phyloP scores from a whole-genome alignment of 2,329 filamentous ascomycete genomes.

The Ophiostoma angusticollis region DNA sequence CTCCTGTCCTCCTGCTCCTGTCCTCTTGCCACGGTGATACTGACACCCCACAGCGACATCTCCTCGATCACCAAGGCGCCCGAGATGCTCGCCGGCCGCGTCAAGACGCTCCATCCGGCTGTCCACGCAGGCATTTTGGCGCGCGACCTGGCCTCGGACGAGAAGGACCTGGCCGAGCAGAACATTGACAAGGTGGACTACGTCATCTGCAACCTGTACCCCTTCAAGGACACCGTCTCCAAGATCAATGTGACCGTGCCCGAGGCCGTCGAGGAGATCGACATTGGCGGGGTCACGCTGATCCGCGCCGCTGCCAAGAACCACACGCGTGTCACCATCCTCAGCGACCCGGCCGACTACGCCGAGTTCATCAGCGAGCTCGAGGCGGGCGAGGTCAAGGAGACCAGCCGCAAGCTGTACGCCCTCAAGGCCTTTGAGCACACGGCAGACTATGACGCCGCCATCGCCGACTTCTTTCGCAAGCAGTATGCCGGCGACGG shows the following conservation, averaged over 20 bases:
- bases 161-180: conserved; percentile 91
- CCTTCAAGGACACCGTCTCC: conserved; percentile 95
- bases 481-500: conserved; percentile 88
- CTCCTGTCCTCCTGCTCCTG: no score
- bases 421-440: conserved; percentile 98
- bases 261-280: conserved; percentile 96
- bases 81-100: conserved; percentile 78
- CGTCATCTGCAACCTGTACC: conserved; percentile 96
- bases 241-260: conserved; percentile 95
- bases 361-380: conserved; percentile 87
- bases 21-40: background rate
- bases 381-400: conserved; percentile 72
- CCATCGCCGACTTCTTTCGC: conserved; percentile 94
- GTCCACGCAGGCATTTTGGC: conserved; percentile 87
- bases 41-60: conserved; percentile 54
- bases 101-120: conserved; percentile 85
- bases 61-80: conserved; percentile 94
- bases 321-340: conserved; percentile 86
- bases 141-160: conserved; percentile 84
- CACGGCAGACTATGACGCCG: conserved; percentile 89
- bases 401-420: conserved; percentile 74
- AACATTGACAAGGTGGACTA: conserved; percentile 93
- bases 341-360: conserved; percentile 90
- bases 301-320: conserved; percentile 97
- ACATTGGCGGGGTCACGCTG: conserved; percentile 94